Evolutionary conservation across 331 rosid species (phyloP), one percentile per base, ranked within the genome.

Genomic region (Erythrophleum ivorense): DNA sequence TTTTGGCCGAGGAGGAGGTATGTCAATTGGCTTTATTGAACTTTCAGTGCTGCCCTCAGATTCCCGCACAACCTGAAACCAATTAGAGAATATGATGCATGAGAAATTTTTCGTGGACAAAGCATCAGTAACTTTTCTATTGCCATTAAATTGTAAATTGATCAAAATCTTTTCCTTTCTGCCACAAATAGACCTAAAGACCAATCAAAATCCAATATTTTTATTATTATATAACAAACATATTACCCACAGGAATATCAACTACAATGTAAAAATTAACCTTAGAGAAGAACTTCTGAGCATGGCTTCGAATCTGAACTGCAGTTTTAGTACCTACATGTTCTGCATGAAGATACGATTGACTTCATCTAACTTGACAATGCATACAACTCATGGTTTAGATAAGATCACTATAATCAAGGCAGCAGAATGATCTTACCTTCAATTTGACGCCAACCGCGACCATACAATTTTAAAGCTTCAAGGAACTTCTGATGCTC

Each of bases 1-100:
- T 88, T 95, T 95, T 0, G 99, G 99, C 77, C 99, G 92, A n/a
- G 99, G 99, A 76, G 98, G 99, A 80, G 98, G 99, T 81, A 96
- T 96, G 80, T 86, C 90, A 78, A 86, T 85, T 74, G 95, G 92
- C 63, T 81, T 91, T 38, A 87, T 75, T 43, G 91, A 77, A 81
- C 78, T 90, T 76, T 92, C 99, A 40, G 78, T 86, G 74, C 77
- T 81, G 53, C 86, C 89, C 67, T 86, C 84, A 29, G 93, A 90
- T 43, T 89, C 96, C 70, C 92, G 88, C 79, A 84, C 93, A 60
- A 96, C 89, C 99, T 96, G 90, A 65, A 86, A 83, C 72, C 80
- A 86, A 7, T 49, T 18, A 55, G 77, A 71, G 49, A 83, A 76
- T 71, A 57, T 24, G 68, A 67, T n/a, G 33, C 74, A 41, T 49